Conservation (phyloP, 2,329 filamentous ascomycete species). For the Trichoderma asperellum region DNA sequence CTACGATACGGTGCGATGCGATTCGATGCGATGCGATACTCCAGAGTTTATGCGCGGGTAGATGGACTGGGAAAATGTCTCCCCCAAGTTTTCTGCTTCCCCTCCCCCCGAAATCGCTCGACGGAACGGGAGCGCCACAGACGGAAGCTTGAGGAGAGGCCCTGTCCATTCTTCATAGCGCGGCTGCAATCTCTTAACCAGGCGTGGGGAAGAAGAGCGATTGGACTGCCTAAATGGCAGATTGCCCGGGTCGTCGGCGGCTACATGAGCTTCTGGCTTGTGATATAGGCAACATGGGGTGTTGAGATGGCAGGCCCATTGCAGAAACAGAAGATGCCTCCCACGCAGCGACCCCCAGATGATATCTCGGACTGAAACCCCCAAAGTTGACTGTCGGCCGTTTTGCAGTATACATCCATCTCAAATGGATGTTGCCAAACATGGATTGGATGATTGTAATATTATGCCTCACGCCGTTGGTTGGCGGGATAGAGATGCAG, state of each 20-base stretch:
- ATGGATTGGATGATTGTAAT: too few species aligned
- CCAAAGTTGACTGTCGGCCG: neutral
- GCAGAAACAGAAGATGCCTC: conserved; percentile 8
- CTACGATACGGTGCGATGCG: neutral
- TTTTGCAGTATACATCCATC: neutral
- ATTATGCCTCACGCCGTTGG: neutral
- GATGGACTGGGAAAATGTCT: neutral
- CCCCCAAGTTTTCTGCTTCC: conserved; percentile 3
- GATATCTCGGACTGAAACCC: neutral
- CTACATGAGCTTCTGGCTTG: neutral
- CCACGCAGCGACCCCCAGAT: conserved; percentile 10
- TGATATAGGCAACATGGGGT: neutral
- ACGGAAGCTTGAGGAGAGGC: conserved; percentile 4
- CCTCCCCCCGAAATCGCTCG: conserved; percentile 24
- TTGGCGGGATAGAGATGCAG: neutral
- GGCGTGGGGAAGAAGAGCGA: conserved; percentile 16
- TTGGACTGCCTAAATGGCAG: conserved; percentile 14
- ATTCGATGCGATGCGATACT: neutral
- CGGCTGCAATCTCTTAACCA: conserved; percentile 21
- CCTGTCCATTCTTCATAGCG: neutral
- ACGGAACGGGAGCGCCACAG: conserved; percentile 14
- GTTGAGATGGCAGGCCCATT: neutral
- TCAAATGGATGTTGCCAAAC: neutral
- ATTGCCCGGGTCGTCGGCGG: conserved; percentile 25
- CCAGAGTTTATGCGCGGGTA: neutral